Base-by-base conservation (phyloP, 1,284 basidiomycete species). In the Trichosporon sp. region DNA sequence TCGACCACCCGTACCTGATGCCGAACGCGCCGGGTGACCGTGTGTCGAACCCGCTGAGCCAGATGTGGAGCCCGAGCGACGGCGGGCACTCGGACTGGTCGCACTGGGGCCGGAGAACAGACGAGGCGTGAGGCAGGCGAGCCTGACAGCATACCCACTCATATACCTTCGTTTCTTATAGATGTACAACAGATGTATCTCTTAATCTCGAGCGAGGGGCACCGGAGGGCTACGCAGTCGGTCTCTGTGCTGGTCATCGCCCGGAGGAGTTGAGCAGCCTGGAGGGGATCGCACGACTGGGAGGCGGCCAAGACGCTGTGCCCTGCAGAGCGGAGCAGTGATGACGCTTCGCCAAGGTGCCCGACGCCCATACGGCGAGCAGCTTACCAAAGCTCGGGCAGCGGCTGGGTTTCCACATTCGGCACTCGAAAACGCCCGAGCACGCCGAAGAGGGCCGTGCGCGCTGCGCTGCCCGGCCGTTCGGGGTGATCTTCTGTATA, bases 131-230 rank as follows among this genome's bases (percentile, higher is more conserved):
- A 15, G 29, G 6, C 4, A 29, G 8, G 56, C n/a, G n/a, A n/a
- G n/a, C n/a, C n/a, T n/a, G n/a, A n/a, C 27, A 60, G 1, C 8
- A 60, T 31, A 31, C 27, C 56, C 27, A 31, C 56, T 18, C 56
- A 23, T 60, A 60, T 31, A 31, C 27, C 56, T 60, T 18, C 29
- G 13, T 32, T 18, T 29, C 9, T 60, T 29, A 60, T 31, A 32
- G 56, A 60, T 60, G 56, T 60, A 60, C 56, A 60, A 60, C 56
- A 60, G 56, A 60, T 60, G 56, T 60, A 60, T 60, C 29, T 8
- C 56, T 23, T 60, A 32, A 60, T 60, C 18, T 8, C 9, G 47
- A 51, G 47, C 6, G 5, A 34, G 34, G 6, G 12, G 34, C 12
- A 5, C 34, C 34, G 34, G 6, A 34, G 34, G 34, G n/a, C n/a